Base-by-base conservation (phyloP, 225 moss, liverwort and hornwort species). In the Bryum argenteum region DNA sequence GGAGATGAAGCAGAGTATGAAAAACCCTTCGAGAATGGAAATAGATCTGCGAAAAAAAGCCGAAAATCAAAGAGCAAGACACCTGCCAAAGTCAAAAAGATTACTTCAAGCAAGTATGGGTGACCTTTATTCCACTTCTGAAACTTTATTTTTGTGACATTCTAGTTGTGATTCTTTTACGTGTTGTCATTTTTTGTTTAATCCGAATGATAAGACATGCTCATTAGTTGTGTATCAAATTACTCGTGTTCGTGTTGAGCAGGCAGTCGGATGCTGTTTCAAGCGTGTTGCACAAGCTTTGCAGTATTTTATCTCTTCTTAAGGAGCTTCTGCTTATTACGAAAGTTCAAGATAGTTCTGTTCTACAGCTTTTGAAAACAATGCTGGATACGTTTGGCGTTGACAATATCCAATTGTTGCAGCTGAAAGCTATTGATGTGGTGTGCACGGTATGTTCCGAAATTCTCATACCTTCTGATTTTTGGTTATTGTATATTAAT, bases 321-420 rank as follows among this genome's bases (percentile, higher is more conserved):
- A 97, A 90, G 78, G 97, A 97, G 70, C 88, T 97, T 67, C 83
- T 97, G 26, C 75, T 83, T 12, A 86, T 97, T 77, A 89, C 88
- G 77, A 85, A 88, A 68, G 81, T 94, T 72, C 47, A 86, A 72
- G 97, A 97, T 57, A 92, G 92, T 71, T 87, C 83, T 79, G 78
- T 97, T 22, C 72, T 97, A 48, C 94, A 92, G 78, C 82, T 97
- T 54, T 82, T 83, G 62, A 92, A 89, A 69, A 89, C 97, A 43
- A 89, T 97, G 80, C 82, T 97, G 54, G 85, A 89, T 52, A 91
- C 86, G 19, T 82, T 97, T 78, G 81, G 86, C 52, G 89, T 97
- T 43, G 97, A 97, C 66, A 97, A 94, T 67, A 88, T 97, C 62
- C 97, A 97, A 62, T 89, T 97, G 51, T 71, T 97, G 80, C 94